Evolutionary conservation across 345 rosid genomes (phyloP), one percentile per base, ranked within the genome.

Genomic region (Pelargonium nanum): DNA sequence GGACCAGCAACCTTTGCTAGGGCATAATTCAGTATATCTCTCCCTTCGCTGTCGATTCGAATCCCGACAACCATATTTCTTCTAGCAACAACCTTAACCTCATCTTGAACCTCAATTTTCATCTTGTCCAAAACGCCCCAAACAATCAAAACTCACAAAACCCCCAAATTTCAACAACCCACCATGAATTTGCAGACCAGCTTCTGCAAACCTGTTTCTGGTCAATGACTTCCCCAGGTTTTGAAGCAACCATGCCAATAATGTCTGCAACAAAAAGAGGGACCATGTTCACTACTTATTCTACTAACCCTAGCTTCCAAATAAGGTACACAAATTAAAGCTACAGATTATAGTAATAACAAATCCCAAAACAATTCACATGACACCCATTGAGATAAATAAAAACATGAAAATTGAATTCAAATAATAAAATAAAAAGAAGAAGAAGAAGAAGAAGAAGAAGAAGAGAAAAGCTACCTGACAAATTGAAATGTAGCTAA

Each of bases 11-110:
- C 82, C 70, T 89, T 88, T 61, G 80, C 89, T 61, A 92, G 67
- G 69, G 86, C 83, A 95, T 93, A 89, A 65, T 71, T 76, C 66
- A 93, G 77, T 40, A 93, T 76, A 74, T 87, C 90, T 76, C 81
- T 78, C 68, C 93, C 78, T 52, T 70, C 68, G 54, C 56, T 68
- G 70, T 93, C 89, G 28, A 84, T 69, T 72, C 63, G 75, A 59
- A 89, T 70, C 53, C 89, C 97, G 67, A 89, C 97, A 64, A 89
- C 51, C 55, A 93, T 80, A 64, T 80, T 78, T 68, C 74, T 85
- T 75, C 66, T 75, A 69, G 62, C 65, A 55, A 58, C 21, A 63
- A 69, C 64, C 66, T 66, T 68, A 40, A 53, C 71, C 74, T 56
- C 83, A 82, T 80, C 67, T 70, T 71, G 23, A 16, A 48, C 55